A percentile compares a stretch with the other conserved stretches of the same genome.
Conservation (phyloP, 768 basidiomycete genomes). For the Pleurotus pulmonarius region DNA sequence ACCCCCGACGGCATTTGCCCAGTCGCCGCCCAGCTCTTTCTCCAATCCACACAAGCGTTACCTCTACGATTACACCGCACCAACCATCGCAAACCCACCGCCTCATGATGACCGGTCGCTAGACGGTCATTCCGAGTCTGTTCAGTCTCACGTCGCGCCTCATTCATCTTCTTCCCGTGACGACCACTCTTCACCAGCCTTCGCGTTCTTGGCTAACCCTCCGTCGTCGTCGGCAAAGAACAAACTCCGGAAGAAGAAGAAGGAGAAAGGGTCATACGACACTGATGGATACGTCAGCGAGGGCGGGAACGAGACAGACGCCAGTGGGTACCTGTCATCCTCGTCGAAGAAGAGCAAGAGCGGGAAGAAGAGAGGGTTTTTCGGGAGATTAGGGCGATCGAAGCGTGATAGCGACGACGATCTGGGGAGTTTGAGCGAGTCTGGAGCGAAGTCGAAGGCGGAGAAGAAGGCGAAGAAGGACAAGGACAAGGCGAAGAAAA, state of each 20-base stretch:
- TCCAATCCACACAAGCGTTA: background rate
- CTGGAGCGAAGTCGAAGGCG: conserved; percentile 18
- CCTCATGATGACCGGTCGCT: background rate
- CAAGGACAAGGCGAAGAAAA: conserved; percentile 20
- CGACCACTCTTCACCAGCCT: background rate
- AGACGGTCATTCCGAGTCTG: background rate
- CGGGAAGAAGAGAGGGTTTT: conserved; percentile 2
- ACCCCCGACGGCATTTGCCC: conserved; percentile 12
- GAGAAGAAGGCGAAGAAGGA: conserved; percentile 24
- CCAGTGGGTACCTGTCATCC: background rate
- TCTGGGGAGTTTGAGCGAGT: conserved; percentile 22
- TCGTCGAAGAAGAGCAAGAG: conserved; percentile 6
- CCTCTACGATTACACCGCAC: background rate
- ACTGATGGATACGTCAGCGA: conserved; percentile 5
- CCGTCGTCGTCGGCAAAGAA: background rate
- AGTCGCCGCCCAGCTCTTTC: conserved; percentile 11
- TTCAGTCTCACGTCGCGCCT: background rate
- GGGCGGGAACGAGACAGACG: conserved; percentile 1
- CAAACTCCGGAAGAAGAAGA: background rate
- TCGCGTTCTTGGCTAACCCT: background rate
- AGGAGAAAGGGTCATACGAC: background rate
- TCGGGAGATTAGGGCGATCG: background rate
- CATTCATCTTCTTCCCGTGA: background rate
- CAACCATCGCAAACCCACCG: background rate
- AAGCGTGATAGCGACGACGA: conserved; percentile 32